A percentile compares a stretch with the other conserved stretches of the same genome.
Conservation (phyloP, 805 yeast species). For the Cyberlindnera americana region DNA sequence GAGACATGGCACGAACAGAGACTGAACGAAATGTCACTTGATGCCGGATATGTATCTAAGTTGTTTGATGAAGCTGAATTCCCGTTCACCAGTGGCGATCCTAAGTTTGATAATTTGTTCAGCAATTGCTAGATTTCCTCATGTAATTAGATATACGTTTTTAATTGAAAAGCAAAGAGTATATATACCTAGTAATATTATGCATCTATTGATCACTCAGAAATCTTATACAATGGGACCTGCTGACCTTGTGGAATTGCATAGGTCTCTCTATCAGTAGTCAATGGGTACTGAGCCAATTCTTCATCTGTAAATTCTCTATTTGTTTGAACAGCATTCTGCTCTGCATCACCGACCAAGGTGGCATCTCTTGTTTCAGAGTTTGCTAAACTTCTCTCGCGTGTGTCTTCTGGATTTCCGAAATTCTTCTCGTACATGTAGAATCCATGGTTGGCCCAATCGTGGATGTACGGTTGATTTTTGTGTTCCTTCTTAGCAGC, state of each 20-base stretch:
- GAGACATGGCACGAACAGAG: background rate
- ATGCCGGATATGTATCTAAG: too few species aligned
- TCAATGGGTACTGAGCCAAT: slow-evolving; percentile 22
- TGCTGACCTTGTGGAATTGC: slow-evolving; percentile 27
- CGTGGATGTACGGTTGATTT: slow-evolving; percentile 23
- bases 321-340: background rate
- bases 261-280: slow-evolving; percentile 15
- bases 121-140: too few species aligned
- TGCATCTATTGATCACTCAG: too few species aligned
- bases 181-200: too few species aligned
- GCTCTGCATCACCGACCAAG: slow-evolving; percentile 6
- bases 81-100: too few species aligned
- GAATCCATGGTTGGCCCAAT: slow-evolving; percentile 24
- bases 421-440: slow-evolving; percentile 23
- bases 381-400: background rate
- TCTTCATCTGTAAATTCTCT: slow-evolving; percentile 26
- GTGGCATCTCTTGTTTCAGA: slow-evolving; percentile 8
- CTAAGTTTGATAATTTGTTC: too few species aligned
- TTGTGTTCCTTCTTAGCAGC: slow-evolving; percentile 40
- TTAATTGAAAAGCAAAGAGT: too few species aligned
- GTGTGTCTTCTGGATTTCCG: slow-evolving; percentile 12
- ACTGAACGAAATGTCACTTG: background rate
- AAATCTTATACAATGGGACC: slow-evolving; percentile 10
- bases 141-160: too few species aligned
- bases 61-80: too few species aligned